Base-by-base conservation (phyloP, 805 yeast species). In the Zygosaccharomyces rouxii region DNA sequence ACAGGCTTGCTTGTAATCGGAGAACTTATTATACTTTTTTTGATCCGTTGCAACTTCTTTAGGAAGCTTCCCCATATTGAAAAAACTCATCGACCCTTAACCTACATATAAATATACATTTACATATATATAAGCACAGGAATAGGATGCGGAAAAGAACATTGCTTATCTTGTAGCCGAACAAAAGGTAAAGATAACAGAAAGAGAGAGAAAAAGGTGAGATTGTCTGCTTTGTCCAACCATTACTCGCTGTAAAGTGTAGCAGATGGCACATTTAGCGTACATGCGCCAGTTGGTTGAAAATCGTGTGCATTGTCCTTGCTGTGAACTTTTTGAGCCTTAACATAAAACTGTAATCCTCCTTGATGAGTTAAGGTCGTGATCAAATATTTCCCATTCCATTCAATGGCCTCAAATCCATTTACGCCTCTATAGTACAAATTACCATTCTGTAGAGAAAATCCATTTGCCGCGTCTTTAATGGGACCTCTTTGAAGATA, bases 401-500 rank as follows among this genome's bases (percentile, higher is more conserved):
- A 55, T 33, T 73, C 71, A 50, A 72, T 67, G 33, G 76, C 75
- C 38, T 62, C 59, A 67, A 74, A 77, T 33, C 55, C 67, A 23
- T 60, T 52, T n/a, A 52, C 46, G 33, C 69, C 73, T 26, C 66
- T 52, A 58, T 62, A 71, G 3, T 55, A 53, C 60, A 76, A 68
- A 57, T 66, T 55, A 35, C 72, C 75, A 35, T 64, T 60, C 4
- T 55, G 25, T 51, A 77, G 64, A 30, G 73, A 56, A 59, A 73
- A 77, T 4, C 76, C 73, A 19, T 66, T 49, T 30, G 68, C 35
- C 28, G 58, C 64, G 43, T 64, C 56, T 37, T 59, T 58, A 37
- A 52, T 55, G n/a, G 30, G 5, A 2, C 41, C 30, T 9, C 19
- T 38, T 9, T 52, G 52, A 11, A 60, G 31, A 14, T 57, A 42